phyloP scores from a whole-genome alignment of 1,139 yeast species.

The Geotrichum reessii region DNA sequence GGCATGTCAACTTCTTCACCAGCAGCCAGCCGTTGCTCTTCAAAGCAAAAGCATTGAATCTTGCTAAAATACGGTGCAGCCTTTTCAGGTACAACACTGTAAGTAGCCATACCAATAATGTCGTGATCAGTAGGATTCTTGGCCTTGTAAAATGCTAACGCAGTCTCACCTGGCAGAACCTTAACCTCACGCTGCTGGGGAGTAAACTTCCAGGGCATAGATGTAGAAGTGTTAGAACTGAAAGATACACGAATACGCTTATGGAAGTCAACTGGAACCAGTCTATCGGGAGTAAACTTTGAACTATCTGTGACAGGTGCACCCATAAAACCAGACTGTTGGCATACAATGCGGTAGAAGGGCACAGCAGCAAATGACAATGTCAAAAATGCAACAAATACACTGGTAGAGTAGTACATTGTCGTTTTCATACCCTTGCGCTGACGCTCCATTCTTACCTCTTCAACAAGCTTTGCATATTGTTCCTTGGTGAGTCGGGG shows the following conservation, averaged over 20 bases:
- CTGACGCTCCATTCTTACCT: conserved; percentile 33
- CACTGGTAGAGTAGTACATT: conserved; percentile 65
- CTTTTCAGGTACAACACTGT: conserved; percentile 92
- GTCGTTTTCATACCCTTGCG: conserved; percentile 45
- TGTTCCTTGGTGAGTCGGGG: conserved; percentile 14
- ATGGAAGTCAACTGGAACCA: conserved; percentile 83
- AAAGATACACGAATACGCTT: conserved; percentile 76
- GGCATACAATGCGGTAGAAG: conserved; percentile 83
- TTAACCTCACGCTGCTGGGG: conserved; percentile 94
- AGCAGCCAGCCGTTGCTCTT: conserved; percentile 86
- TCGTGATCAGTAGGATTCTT: conserved; percentile 80
- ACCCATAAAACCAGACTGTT: conserved; percentile 95
- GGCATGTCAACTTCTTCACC: conserved; percentile 99
- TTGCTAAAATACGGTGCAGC: conserved; percentile 95
- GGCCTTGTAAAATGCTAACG: conserved; percentile 91
- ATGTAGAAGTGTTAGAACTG: conserved; percentile 86
- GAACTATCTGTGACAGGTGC: conserved; percentile 81
- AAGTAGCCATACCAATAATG: conserved; percentile 96
- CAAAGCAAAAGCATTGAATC: conserved; percentile 97
- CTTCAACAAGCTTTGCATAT: conserved; percentile 27
- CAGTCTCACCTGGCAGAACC: conserved; percentile 96
- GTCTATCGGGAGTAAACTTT: conserved; percentile 77
- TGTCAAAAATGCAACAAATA: conserved; percentile 69
- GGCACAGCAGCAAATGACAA: conserved; percentile 91
- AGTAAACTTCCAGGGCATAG: conserved; percentile 90